Conservation (phyloP, 805 yeast genomes). For the Kodamaea kakaduensis region DNA sequence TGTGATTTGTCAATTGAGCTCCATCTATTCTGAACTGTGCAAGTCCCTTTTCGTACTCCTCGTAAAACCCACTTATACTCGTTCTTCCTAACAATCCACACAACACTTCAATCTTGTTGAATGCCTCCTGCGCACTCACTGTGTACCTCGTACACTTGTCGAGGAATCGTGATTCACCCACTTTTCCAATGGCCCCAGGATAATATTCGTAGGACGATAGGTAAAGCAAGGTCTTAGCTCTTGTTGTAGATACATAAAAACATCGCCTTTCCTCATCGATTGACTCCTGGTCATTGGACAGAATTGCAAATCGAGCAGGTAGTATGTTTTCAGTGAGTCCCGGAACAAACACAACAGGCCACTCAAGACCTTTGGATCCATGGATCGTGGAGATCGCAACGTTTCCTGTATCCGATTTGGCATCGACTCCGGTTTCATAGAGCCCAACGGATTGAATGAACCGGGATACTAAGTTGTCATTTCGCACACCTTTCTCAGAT, state of each 20-base stretch:
- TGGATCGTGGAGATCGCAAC: constrained; percentile 75
- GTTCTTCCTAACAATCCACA: constrained; percentile 16
- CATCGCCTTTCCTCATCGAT: constrained; percentile 78
- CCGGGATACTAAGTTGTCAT: constrained; percentile 17
- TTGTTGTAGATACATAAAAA: constrained; percentile 82
- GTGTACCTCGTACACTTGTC: constrained; percentile 10
- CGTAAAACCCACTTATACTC: constrained; percentile 13
- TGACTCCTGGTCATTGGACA: constrained; percentile 20
- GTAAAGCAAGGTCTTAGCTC: constrained; percentile 64
- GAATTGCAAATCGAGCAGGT: constrained; percentile 54
- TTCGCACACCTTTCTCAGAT: neutral
- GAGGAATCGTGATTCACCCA: constrained; percentile 32
- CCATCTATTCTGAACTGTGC: constrained; percentile 11
- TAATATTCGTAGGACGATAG: constrained; percentile 30
- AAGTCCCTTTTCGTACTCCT: constrained; percentile 14
- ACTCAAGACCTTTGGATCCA: constrained; percentile 89
- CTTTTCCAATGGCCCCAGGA: constrained; percentile 10
- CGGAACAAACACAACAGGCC: constrained; percentile 89
- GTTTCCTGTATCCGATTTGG: constrained; percentile 17
- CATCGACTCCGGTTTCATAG: constrained; percentile 23
- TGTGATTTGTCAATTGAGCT: no score
- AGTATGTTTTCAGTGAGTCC: constrained; percentile 62
- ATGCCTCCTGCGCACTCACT: constrained; percentile 15
- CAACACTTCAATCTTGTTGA: constrained; percentile 16
- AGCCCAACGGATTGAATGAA: constrained; percentile 34